Evolutionary conservation across 495 filamentous ascomycete genomes (phyloP), one percentile per base, ranked within the genome.

Genomic region (Cercophora scortea): DNA sequence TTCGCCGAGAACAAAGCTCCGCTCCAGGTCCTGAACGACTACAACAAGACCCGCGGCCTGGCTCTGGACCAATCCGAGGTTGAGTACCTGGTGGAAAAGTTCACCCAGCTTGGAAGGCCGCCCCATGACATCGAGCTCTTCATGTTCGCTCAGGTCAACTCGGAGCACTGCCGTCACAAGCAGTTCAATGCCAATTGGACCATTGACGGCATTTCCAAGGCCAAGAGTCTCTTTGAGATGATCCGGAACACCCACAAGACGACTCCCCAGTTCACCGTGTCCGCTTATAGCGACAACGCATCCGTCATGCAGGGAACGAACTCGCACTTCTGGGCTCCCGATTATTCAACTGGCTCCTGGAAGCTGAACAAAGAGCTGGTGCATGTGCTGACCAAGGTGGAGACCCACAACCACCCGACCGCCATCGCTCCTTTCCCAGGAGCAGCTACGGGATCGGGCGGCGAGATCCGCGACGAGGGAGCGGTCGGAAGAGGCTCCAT

Each of bases 141-240:
- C 77, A 97, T 97, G 94, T 98, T 97, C 66, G 92, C 91, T 32
- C 93, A 98, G 69, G 91, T 98, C 57, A 90, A 90, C 67, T 89
- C 87, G 3, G 86, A 90, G 70, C 86, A 90, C 63, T 84, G 81
- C 58, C 76, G 81, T 17, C 81, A 84, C 63, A 83, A 84, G 70
- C 88, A 93, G 57, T 98, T 98, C 78, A 98, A 98, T 65, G 90
- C 94, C 13, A 86, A 86, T 16, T 98, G 90, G 89, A 91, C 86
- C n/a, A 95, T 98, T 60, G 91, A 98, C 71, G 90, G 90, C 44
- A 73, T 87, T 54, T 71, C 77, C 56, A 93, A 89, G 77, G 77
- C 80, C 10, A 74, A 82, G 61, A 88, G 83, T 47, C 80, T 98
- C 8, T 97, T 98, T 60, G 81, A 81, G 40, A 96, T 97, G 93